phyloP scores from a whole-genome alignment of 495 filamentous ascomycete genomes.

The Neurospora sp. region DNA sequence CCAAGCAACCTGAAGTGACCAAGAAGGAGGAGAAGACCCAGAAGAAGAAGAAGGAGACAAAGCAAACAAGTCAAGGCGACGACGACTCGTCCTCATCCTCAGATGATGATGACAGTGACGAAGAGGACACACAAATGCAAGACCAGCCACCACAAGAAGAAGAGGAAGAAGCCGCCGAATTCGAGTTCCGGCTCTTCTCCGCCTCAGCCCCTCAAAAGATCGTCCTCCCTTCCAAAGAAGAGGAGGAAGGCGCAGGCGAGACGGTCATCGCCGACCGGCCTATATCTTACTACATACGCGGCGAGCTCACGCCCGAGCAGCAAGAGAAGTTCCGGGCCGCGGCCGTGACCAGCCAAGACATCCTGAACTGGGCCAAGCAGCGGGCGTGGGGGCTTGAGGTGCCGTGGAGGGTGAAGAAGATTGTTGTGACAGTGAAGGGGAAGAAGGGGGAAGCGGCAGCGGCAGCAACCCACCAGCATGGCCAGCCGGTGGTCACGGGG shows the following conservation, averaged over 20 bases:
- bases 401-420: slow-evolving; percentile 43
- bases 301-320: slow-evolving; percentile 20
- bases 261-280: slow-evolving; percentile 32
- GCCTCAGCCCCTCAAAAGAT: slow-evolving; percentile 28
- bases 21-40: neutral
- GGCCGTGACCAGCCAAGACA: slow-evolving; percentile 36
- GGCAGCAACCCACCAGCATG: neutral
- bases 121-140: neutral
- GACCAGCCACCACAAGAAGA: slow-evolving; percentile 1
- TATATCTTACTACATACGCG: slow-evolving; percentile 34
- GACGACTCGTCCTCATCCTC: neutral
- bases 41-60: slow-evolving; percentile 1
- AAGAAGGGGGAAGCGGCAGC: neutral
- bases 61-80: neutral
- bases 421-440: slow-evolving; percentile 11
- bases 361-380: slow-evolving; percentile 27
- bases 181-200: slow-evolving; percentile 45
- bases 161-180: slow-evolving; percentile 25
- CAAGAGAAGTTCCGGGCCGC: slow-evolving; percentile 21
- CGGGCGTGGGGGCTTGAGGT: slow-evolving; percentile 43
- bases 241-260: slow-evolving; percentile 17
- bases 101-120: neutral
- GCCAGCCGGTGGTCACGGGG: neutral
- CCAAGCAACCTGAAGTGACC: neutral
- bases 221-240: slow-evolving; percentile 20